Evolutionary conservation across 257 asterid genomes (phyloP).

Genomic region (Penstemon barbatus): DNA sequence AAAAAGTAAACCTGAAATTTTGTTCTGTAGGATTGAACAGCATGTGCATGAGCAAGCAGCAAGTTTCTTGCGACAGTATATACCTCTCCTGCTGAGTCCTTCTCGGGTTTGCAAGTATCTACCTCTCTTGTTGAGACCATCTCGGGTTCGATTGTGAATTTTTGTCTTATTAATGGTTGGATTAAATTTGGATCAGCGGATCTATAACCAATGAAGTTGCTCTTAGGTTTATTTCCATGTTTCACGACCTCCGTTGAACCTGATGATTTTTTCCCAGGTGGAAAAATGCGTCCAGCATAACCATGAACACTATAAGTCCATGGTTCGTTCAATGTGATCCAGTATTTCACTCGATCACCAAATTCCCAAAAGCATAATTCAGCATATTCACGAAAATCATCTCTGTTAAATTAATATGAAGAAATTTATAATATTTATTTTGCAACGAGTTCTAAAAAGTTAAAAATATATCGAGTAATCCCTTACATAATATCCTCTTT

Average conservation of each 20-base stretch:
- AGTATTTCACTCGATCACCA: constrained; percentile 40
- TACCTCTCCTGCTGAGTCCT: neutral
- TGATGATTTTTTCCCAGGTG: constrained; percentile 30
- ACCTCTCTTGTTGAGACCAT: constrained; percentile 30
- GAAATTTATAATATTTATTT: too few species aligned
- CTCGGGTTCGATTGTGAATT: constrained; percentile 16
- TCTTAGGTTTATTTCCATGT: too few species aligned
- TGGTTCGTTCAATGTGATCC: constrained; percentile 45
- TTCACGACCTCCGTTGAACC: neutral
- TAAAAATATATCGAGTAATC: too few species aligned
- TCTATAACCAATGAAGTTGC: constrained; percentile 22
- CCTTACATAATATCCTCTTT: constrained; percentile 16
- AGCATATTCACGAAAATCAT: constrained; percentile 36
- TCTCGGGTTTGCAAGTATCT: too few species aligned
- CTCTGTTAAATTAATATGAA: neutral
- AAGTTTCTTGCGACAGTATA: constrained; percentile 49
- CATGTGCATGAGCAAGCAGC: constrained; percentile 49
- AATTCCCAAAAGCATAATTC: constrained; percentile 43
- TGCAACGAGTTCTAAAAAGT: too few species aligned
- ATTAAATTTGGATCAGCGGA: constrained; percentile 9
- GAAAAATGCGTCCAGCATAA: constrained; percentile 32
- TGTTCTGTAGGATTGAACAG: constrained; percentile 38
- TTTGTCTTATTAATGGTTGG: neutral
- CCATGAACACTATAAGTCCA: constrained; percentile 37
- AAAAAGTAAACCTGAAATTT: constrained; percentile 35